Base-by-base conservation (phyloP, 768 basidiomycete species). In the Rhizopogon rudus region DNA sequence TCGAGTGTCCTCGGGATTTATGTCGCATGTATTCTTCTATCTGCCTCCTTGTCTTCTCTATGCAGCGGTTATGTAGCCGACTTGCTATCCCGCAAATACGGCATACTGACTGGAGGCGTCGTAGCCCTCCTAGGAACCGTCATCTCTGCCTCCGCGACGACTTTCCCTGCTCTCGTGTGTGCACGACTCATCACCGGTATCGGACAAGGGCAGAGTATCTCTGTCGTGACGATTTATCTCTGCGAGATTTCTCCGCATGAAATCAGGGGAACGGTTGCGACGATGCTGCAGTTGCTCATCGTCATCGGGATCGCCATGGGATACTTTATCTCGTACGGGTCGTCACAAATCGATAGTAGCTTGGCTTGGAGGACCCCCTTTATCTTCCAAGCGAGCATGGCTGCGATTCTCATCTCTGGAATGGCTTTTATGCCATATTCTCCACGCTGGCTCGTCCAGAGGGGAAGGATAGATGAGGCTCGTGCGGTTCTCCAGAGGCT, bases 191-290 rank as follows among this genome's bases (percentile, higher is more conserved):
- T 81, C 44, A 73, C 77, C 1, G 80, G 79, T 0, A 57, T 74
- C 1, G 77, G 75, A n/a, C 73, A 79, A 59, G 78, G 78, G 13
- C 63, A 79, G 12, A 76, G 76, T 58, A 66, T 77, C 42, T 74
- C 74, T 1, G 70, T 75, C 6, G 67, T 73, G 51, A 76, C 74
- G 1, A 70, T 72, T 33, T 75, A 74, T 51, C 63, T 69, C 1
- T 69, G 71, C 53, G 77, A 79, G 59, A 74, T 77, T 20, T 70
- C 77, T n/a, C 76, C 77, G 2, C 62, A 70, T 8, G 61, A 67
- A 37, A 68, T 75, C 12, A 72, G 78, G 31, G 76, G 77, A 1
- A 68, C 72, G 6, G 67, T 75, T 13, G 71, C 75, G 20, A 69
- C 72, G 10, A 65, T 71, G 41, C 56, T 76, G 3, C 80, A 80